Evolutionary conservation across 495 filamentous ascomycete species (phyloP).

Genomic region (Trichocladium uniseriatum): DNA sequence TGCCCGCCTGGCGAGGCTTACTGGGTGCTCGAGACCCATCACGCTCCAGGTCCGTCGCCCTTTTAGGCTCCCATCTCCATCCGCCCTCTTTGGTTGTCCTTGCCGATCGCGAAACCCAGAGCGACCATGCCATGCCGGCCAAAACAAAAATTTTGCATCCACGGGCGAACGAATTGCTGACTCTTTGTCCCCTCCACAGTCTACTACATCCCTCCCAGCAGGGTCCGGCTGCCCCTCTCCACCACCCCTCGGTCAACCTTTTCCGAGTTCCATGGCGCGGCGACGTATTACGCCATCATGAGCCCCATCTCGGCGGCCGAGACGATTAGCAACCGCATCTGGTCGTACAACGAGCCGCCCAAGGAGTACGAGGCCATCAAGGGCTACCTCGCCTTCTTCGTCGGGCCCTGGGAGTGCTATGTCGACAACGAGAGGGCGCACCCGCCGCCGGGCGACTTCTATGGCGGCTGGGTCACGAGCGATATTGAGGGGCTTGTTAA

Average conservation of each 20-base stretch:
- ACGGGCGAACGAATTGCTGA: slow-evolving; percentile 1
- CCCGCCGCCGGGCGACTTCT: slow-evolving; percentile 50
- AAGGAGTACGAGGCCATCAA: slow-evolving; percentile 39
- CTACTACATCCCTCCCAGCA: slow-evolving; percentile 46
- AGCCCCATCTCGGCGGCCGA: slow-evolving; percentile 26
- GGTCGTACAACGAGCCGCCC: slow-evolving; percentile 46
- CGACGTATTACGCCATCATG: slow-evolving; percentile 42
- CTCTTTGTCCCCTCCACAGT: slow-evolving; percentile 22
- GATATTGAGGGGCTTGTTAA: slow-evolving; percentile 48
- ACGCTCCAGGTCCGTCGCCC: slow-evolving; percentile 40
- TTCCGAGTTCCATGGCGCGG: slow-evolving; percentile 50
- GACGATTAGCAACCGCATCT: slow-evolving; percentile 40
- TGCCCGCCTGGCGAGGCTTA: slow-evolving; percentile 41
- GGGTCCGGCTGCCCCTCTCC: slow-evolving; percentile 34
- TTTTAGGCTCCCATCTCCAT: not conserved
- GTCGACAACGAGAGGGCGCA: slow-evolving; percentile 51
- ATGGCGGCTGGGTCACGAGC: slow-evolving; percentile 49
- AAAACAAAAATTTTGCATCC: not conserved
- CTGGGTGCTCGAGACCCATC: slow-evolving; percentile 53
- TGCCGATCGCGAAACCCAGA: not conserved
- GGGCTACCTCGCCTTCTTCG: slow-evolving; percentile 45
- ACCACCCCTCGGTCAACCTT: slow-evolving; percentile 37
- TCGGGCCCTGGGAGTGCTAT: slow-evolving; percentile 49
- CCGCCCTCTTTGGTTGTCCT: slow-evolving; percentile 1
- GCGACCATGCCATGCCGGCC: not conserved